A percentile compares a stretch with the other conserved stretches of the same genome.
Evolutionary conservation across 495 filamentous ascomycete species (phyloP).

Genomic region (Penicillium subrubescens): DNA sequence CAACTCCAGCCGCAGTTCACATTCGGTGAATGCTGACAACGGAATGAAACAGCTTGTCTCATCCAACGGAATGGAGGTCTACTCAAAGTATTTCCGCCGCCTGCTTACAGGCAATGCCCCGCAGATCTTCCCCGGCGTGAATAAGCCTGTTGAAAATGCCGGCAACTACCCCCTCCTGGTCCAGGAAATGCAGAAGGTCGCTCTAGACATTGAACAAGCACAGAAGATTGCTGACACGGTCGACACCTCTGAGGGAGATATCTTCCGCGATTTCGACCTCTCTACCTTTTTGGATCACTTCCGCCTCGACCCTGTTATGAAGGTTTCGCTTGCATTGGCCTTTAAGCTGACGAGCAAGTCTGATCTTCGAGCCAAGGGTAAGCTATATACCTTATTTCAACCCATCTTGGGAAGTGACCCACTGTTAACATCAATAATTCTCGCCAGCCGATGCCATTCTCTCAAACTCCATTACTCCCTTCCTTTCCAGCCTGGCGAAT

Average conservation of each 20-base stretch:
- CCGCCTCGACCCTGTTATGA: conserved; percentile 82
- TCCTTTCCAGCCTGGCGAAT: conserved; percentile 70
- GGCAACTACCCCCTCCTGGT: conserved; percentile 81
- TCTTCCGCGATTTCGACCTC: conserved; percentile 92
- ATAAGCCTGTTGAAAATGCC: conserved; percentile 68
- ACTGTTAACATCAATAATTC: conserved; percentile 33
- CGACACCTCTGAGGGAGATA: conserved; percentile 80
- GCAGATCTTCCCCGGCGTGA: conserved; percentile 78
- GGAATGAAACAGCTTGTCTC: conserved; percentile 69
- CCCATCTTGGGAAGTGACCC: not conserved
- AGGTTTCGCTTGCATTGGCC: conserved; percentile 84
- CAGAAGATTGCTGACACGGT: conserved; percentile 91
- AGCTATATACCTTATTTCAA: conserved; percentile 16
- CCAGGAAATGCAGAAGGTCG: conserved; percentile 82
- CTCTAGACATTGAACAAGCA: conserved; percentile 75
- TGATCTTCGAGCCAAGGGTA: conserved; percentile 90
- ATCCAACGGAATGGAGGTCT: conserved; percentile 97
- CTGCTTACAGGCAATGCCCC: conserved; percentile 81
- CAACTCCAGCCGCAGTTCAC: not conserved
- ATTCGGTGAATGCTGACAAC: conserved; percentile 14
- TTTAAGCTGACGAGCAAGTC: conserved; percentile 77
- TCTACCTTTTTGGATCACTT: conserved; percentile 93
- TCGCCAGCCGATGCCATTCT: conserved; percentile 77
- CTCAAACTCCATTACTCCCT: conserved; percentile 68
- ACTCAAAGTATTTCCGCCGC: conserved; percentile 87